phyloP scores from a whole-genome alignment of 1,284 basidiomycete genomes.

The Rhodotorula sp. region DNA sequence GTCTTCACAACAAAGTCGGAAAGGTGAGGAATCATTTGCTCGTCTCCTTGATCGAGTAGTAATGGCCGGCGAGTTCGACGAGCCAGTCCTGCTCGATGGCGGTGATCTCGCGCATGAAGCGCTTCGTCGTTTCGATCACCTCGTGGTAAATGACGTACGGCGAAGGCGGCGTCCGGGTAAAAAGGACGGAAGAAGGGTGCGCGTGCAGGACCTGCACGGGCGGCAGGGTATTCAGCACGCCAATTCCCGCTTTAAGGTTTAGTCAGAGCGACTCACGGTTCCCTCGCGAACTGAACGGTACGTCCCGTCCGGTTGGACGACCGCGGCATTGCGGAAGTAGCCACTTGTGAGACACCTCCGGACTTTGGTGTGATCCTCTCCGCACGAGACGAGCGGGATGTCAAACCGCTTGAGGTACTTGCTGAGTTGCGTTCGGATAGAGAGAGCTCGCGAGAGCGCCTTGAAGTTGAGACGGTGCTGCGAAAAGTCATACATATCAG shows the following conservation, averaged over 20 bases:
- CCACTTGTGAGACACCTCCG: slow-evolving; percentile 84
- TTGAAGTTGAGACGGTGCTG: slow-evolving; percentile 83
- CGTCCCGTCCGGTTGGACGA: slow-evolving; percentile 53
- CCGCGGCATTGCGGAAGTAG: slow-evolving; percentile 90
- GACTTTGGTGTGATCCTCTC: slow-evolving; percentile 59
- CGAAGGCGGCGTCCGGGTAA: slow-evolving; percentile 82
- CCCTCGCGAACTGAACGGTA: slow-evolving; percentile 80
- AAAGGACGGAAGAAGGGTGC: slow-evolving; percentile 91
- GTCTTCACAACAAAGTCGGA: neutral
- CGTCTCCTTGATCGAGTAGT: slow-evolving; percentile 37
- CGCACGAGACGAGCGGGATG: slow-evolving; percentile 63
- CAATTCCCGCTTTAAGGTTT: neutral
- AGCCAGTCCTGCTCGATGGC: slow-evolving; percentile 57
- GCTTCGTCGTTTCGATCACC: slow-evolving; percentile 84
- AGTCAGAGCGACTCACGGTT: slow-evolving; percentile 58
- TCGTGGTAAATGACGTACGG: slow-evolving; percentile 96
- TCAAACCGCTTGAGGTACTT: slow-evolving; percentile 88
- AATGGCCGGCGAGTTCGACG: slow-evolving; percentile 52
- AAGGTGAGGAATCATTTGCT: neutral
- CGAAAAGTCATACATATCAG: neutral
- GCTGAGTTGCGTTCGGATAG: slow-evolving; percentile 85
- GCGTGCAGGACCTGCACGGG: slow-evolving; percentile 69
- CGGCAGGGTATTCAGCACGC: no score
- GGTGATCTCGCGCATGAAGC: slow-evolving; percentile 59
- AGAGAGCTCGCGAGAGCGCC: slow-evolving; percentile 85